Evolutionary conservation across 78 protist species (phyloP).

Genomic region (Chrysochromulina parva): DNA sequence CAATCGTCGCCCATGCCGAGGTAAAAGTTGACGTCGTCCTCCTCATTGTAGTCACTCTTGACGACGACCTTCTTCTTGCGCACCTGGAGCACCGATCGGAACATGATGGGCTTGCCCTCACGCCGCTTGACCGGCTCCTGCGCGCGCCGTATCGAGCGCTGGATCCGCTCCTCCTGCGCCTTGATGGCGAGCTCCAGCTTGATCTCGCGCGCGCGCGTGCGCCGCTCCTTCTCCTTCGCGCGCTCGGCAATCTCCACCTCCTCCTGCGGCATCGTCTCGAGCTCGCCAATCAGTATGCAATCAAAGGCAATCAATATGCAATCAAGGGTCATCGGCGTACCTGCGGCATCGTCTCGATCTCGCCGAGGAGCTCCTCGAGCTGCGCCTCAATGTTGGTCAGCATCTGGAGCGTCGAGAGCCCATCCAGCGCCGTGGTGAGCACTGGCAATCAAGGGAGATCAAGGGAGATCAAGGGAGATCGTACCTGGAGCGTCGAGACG

Average conservation of each 20-base stretch:
- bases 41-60: neutral
- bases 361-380: conserved; percentile 47
- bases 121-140: conserved; percentile 34
- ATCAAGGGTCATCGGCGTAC: too few species aligned
- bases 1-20: neutral
- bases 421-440: too few species aligned
- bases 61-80: neutral
- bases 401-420: conserved; percentile 34
- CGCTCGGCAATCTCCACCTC: conserved; percentile 48
- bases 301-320: too few species aligned
- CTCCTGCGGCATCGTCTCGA: conserved; percentile 7
- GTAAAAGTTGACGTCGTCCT: conserved; percentile 22
- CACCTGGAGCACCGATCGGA: neutral
- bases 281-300: too few species aligned
- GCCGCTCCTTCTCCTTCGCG: conserved; percentile 39
- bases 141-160: conserved; percentile 38
- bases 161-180: conserved; percentile 45
- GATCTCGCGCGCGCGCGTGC: conserved; percentile 32
- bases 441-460: too few species aligned
- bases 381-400: conserved; percentile 34
- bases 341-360: neutral
- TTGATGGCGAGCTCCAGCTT: conserved; percentile 26
- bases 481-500: neutral
- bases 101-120: conserved; percentile 44
- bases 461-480: too few species aligned